These are phyloP conservation scores for Dictyostelium purpureum DNA, from an alignment of 78 protist genomes.

Conservation along the genomic window DNA sequence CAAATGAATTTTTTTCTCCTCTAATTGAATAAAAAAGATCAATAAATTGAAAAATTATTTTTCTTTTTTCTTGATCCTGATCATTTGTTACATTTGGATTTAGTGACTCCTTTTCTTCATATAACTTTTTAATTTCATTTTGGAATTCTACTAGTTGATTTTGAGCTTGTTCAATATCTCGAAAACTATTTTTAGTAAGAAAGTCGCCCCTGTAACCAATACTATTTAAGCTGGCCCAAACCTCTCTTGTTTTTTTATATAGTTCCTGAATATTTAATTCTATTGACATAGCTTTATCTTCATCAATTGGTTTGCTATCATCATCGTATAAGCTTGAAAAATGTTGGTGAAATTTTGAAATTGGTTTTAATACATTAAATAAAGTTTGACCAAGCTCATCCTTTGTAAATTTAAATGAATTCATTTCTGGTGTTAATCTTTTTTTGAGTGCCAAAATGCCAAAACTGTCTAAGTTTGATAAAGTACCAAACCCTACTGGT, in stretches of 20 bases:
- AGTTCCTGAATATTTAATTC: neutral
- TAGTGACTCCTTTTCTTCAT: neutral
- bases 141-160: neutral
- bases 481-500: no score
- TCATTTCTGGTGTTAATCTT: neutral
- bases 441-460: neutral
- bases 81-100: neutral
- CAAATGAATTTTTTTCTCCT: no score
- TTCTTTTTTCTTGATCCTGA: neutral
- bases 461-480: neutral
- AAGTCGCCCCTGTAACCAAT: neutral
- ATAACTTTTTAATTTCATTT: neutral
- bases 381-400: neutral
- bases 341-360: neutral
- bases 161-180: neutral
- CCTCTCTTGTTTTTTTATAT: neutral
- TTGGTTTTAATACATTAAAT: neutral
- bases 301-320: neutral
- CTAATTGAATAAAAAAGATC: neutral
- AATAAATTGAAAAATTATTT: neutral
- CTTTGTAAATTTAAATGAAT: neutral
- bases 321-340: neutral
- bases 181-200: neutral
- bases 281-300: neutral
- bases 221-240: neutral